Conservation (phyloP, 306 rosid genomes). For the Vigna nakashimae region DNA sequence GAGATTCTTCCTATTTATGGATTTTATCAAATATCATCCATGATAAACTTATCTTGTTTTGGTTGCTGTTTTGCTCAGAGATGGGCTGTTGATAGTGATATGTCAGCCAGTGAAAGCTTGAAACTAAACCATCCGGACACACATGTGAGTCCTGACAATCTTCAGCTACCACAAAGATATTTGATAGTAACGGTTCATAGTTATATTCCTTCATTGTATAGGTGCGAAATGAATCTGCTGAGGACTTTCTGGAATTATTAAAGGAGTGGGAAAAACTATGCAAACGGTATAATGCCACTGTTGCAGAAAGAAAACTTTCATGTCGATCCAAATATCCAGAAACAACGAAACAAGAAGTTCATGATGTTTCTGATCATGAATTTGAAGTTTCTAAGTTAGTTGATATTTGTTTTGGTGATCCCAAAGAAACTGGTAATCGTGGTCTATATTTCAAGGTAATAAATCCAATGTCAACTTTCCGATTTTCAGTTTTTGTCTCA, state of each 20-base stretch:
- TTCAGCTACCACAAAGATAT: conserved; percentile 17
- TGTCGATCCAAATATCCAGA: conserved; percentile 47
- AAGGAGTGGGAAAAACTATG: conserved; percentile 93
- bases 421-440: conserved; percentile 62
- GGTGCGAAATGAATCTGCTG: conserved; percentile 94
- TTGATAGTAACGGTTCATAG: conserved; percentile 24
- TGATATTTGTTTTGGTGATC: conserved; percentile 89
- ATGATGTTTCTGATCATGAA: conserved; percentile 48
- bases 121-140: conserved; percentile 85
- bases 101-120: conserved; percentile 80
- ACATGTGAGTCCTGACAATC: conserved; percentile 60
- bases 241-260: conserved; percentile 76
- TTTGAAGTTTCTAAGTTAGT: conserved; percentile 72
- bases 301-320: conserved; percentile 39
- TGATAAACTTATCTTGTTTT: conserved; percentile 44
- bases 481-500: background rate
- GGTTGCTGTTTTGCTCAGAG: conserved; percentile 54
- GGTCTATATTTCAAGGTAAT: conserved; percentile 80
- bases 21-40: conserved; percentile 23
- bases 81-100: conserved; percentile 85
- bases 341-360: conserved; percentile 39
- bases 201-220: conserved; percentile 42
- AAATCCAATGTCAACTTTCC: conserved; percentile 33
- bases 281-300: conserved; percentile 54
- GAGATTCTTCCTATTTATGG: conserved; percentile 28